Conservation (phyloP, 805 yeast species). For the Candida arabinofermentans region DNA sequence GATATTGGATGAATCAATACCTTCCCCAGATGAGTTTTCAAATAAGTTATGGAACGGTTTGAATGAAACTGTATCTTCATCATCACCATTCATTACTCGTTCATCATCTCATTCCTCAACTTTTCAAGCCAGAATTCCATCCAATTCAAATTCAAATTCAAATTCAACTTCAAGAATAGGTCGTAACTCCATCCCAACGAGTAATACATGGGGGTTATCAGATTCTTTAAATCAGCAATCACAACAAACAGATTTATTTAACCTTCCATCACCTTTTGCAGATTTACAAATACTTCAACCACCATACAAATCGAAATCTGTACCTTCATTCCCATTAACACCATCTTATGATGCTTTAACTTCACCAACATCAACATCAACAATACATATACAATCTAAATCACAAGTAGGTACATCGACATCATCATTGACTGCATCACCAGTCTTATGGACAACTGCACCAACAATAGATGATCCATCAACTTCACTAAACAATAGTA, state of each 20-base stretch:
- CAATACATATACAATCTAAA: not conserved
- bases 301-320: not conserved
- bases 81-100: not conserved
- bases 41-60: slow-evolving; percentile 18
- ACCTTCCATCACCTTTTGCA: not conserved
- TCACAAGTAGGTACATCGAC: no score
- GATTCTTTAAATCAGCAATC: not conserved
- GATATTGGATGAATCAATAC: slow-evolving; percentile 11
- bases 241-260: not conserved
- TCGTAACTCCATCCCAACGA: slow-evolving; percentile 2
- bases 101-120: slow-evolving; percentile 1
- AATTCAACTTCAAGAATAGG: slow-evolving; percentile 1
- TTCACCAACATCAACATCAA: not conserved
- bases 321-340: not conserved
- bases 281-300: not conserved
- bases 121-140: slow-evolving; percentile 2
- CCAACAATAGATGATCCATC: slow-evolving; percentile 1
- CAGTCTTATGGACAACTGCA: slow-evolving; percentile 23
- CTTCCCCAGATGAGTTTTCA: slow-evolving; percentile 6
- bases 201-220: not conserved
- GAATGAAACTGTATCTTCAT: not conserved
- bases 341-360: not conserved
- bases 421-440: slow-evolving; percentile 19
- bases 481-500: slow-evolving; percentile 3
- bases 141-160: not conserved